Base-by-base conservation (phyloP, 2,329 filamentous ascomycete genomes). In the Penicillium crustosum region DNA sequence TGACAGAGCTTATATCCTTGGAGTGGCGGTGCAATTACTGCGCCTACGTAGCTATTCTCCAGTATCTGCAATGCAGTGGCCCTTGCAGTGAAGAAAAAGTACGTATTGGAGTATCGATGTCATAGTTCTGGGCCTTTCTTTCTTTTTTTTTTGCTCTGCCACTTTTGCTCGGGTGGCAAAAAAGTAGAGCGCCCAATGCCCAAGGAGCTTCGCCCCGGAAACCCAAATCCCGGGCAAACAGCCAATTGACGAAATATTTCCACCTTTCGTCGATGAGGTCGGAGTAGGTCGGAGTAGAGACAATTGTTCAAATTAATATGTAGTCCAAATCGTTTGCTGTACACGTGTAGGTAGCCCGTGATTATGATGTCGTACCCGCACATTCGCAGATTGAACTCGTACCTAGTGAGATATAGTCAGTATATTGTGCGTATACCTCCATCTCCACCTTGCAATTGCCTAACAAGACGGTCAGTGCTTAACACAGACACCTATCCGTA, bases 391-490 rank as follows among this genome's bases (percentile, higher is more conserved):
- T 73, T 70, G 39, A 74, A 62, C 59, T 74, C 73, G 52, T 75
- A 74, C 64, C 71, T 72, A 53, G 35, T 36, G 39, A 66, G 21
- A 66, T 65, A 66, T 65, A 38, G 72, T 78, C 61, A 74, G 72
- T 29, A 71, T 39, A 75, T 58, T 8, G 29, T 35, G 21, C 8
- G 13, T 4, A 12, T 97, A 97, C 73, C 96, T 96, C 62, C 62
- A 88, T 84, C 23, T 83, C 81, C 3, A 89, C 89, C 65, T 71
- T 73, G 27, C 72, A 72, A 84, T 83, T 60, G 82, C 84, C 74
- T 83, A 81, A n/a, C 87, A 91, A 17, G 85, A 91, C 76, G 90
- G 90, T 73, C 88, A 93, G 93, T 0, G 89, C 91, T 75, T 95
- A 91, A 69, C 93, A 86, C 68, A 97, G 79, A 56, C 93, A 83